phyloP scores from a whole-genome alignment of 495 filamentous ascomycete species.

The Talaromyces proteolyticus region DNA sequence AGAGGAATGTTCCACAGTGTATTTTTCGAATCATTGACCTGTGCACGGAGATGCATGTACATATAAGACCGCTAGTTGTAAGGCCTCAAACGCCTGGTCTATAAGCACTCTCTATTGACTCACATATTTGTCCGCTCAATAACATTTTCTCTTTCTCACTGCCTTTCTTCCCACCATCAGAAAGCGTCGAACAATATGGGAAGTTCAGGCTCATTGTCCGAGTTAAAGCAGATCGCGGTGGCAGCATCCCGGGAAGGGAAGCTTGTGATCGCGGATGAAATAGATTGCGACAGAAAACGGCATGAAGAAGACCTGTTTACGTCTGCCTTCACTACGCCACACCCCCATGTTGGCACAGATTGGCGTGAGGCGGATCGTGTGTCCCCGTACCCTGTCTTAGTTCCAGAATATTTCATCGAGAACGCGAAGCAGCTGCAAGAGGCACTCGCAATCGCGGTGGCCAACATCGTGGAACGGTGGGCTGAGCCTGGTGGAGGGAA shows the following conservation, averaged over 20 bases:
- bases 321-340: background rate
- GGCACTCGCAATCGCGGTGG: constrained; percentile 25
- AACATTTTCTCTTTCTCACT: background rate
- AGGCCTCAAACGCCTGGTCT: background rate
- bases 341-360: background rate
- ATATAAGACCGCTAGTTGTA: background rate
- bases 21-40: background rate
- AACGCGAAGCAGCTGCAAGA: constrained; percentile 15
- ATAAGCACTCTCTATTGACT: background rate
- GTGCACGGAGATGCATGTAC: background rate
- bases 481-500: constrained; percentile 18
- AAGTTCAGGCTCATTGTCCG: background rate
- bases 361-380: background rate
- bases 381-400: constrained; percentile 14
- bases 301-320: background rate
- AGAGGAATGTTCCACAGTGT: background rate
- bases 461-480: constrained; percentile 34
- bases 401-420: background rate
- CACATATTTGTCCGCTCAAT: background rate
- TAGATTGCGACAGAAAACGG: background rate
- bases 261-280: background rate
- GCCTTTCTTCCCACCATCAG: background rate
- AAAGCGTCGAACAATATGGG: background rate
- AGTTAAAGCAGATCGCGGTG: background rate
- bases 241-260: background rate